A percentile compares a stretch with the other conserved stretches of the same genome.
Conservation (phyloP, 176 grass and related monocot species). For the Panicum miliaceum region DNA sequence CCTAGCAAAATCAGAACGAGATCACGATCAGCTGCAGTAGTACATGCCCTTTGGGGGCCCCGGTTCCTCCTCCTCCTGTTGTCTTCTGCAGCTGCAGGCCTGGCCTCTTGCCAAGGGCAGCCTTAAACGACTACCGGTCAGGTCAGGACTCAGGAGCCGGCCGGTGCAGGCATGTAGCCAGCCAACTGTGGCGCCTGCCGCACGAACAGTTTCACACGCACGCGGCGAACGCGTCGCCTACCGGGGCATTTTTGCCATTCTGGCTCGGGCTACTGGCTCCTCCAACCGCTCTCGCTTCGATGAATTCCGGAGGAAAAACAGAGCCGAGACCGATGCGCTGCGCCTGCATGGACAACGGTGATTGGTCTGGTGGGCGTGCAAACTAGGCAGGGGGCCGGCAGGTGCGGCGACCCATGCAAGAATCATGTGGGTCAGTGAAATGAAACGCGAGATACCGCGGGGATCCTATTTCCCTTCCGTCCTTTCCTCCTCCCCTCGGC, state of each 20-base stretch:
- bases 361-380: not conserved
- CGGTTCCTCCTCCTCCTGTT: too few species aligned
- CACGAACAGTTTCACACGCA: conserved; percentile 1
- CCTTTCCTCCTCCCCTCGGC: not conserved
- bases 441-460: not conserved
- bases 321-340: not conserved
- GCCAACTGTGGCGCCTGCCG: not conserved
- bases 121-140: not conserved
- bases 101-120: not conserved
- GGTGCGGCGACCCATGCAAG: not conserved
- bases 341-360: not conserved
- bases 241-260: not conserved
- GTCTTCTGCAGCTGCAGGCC: not conserved
- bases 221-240: not conserved
- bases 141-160: not conserved
- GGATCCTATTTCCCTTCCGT: not conserved
- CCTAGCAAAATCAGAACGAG: too few species aligned
- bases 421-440: not conserved
- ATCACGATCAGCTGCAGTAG: too few species aligned
- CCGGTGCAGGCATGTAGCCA: not conserved
- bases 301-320: not conserved
- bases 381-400: not conserved
- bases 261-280: not conserved
- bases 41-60: too few species aligned
- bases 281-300: not conserved